Evolutionary conservation across 805 yeast genomes (phyloP), one percentile per base, ranked within the genome.

Genomic region (Yueomyces sp.): DNA sequence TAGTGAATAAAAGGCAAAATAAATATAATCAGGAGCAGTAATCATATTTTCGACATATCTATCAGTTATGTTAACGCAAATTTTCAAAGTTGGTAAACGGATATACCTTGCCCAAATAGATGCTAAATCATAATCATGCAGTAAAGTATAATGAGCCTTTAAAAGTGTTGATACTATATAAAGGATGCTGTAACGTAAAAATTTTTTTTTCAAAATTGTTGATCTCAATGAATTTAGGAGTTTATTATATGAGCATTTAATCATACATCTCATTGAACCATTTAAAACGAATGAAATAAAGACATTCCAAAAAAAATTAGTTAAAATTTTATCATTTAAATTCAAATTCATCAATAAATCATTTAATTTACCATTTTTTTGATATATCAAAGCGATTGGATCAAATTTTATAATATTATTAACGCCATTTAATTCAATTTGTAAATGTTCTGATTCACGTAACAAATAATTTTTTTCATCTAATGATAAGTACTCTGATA

Each of bases 91-190:
- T 29, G 51, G 51, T 28, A 48, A 41, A 12, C 47, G 34, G 1
- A 46, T 44, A 32, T 37, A 44, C 7, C 45, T 43, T 42, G 46
- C 49, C 51, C 51, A 48, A 19, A 42, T 39, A 11, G 38, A 26
- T 2, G 47, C 38, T n/a, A 44, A 36, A 30, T 42, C 40, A 2
- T 39, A 26, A 11, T 36, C 30, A 36, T 43, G 41, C 19, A 38
- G 28, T 38, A 37, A 38, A n/a, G 38, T 28, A 32, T 48, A 48
- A 3, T 39, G 12, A 39, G 43, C 42, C 37, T 44, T 44, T 48
- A 48, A 42, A 27, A 42, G 42, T 3, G 40, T 26, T 1, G 51
- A 43, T 12, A 40, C 40, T 5, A 40, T 42, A 32, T 46, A 48
- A 28, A 39, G 36, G 7, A 46, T 36, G 5, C 42, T 49, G 2